Base-by-base conservation (phyloP, 2,329 filamentous ascomycete species). In the Cucurbitaria berberidis region DNA sequence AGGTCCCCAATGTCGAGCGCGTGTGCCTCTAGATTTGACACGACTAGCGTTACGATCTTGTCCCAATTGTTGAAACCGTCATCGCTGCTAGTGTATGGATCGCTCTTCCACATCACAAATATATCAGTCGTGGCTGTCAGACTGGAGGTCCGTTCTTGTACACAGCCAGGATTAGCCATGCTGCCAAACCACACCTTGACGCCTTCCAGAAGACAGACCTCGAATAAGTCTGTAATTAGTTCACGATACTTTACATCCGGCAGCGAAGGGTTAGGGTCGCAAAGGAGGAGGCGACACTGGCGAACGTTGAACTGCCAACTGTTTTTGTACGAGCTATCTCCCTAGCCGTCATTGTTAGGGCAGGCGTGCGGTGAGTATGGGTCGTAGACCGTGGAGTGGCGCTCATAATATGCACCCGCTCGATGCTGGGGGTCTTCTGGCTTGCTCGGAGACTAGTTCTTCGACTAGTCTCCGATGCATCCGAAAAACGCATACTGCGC, bases 271-370 rank as follows among this genome's bases (percentile, higher is more conserved):
- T 41, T 21, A 1, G 30, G 34, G 15, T 49, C 27, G 19, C 54
- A 44, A 2, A 54, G 38, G 11, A 65, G 44, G 1, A 62, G 48
- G 1, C 54, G 52, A 29, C 57, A 63, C n/a, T 63, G 59, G 1
- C 42, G 21, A 6, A 65, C 29, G 22, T 38, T 43, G n/a, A 48
- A 62, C 6, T 50, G 24, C 45, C 50, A 52, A 29, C 53, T 34
- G 16, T 46, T 29, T 8, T 13, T 30, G 22, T 53, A 48, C 3
- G 53, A 51, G 3, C 54, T 59, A 13, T 64, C 59, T 3, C 45
- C 41, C 47, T 53, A 63, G 3, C 56, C 53, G 2, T 56, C 46
- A 3, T 48, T 29, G 3, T 44, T 13, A 5, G 45, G 49, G 34
- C 52, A 58, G 3, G 46, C 48, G 26, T 63, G 45, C 27, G 51